Evolutionary conservation across 2,329 filamentous ascomycete species (phyloP), one percentile per base, ranked within the genome.

Genomic region (Scedosporium minutisporum): DNA sequence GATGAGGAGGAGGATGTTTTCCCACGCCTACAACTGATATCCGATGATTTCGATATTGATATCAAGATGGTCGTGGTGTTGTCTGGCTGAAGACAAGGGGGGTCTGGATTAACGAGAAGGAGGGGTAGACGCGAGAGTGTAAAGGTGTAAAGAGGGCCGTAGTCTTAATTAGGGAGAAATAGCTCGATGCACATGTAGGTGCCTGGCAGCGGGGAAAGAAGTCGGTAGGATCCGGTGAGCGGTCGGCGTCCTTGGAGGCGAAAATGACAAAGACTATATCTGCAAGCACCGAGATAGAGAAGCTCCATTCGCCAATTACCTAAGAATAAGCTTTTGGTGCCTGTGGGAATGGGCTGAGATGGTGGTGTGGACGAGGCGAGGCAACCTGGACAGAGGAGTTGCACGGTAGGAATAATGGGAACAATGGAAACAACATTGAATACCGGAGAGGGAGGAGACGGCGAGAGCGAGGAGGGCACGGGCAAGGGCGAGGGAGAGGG

Each of bases 161-260:
- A n/a, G 44, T 48, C 3, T 6, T 48, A 6, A 23, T 25, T 55
- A 55, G 51, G n/a, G 23, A 23, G 51, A 25, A 23, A 55, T 55
- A 55, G 51, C 51, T 55, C 23, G 21, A 55, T 55, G 51, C 51
- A 55, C 51, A 55, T 55, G 51, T 55, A 55, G 18, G 51, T 55
- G 51, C 51, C 51, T 55, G 51, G 51, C 51, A 55, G 51, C 51
- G 51, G 51, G 51, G 51, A 55, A 55, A 23, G 51, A 23, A 23
- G 51, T 55, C 51, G 51, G 51, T 55, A 23, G 51, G 51, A 25
- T 55, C 51, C 51, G 51, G 51, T 55, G 51, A 55, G 23, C 33
- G 51, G 51, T 55, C 51, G 51, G 18, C 51, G 23, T 9, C 51
- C 21, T 55, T 6, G 51, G 51, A 25, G 51, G 51, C 51, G 51